These are phyloP conservation scores for Gossypium davidsonii DNA, from an alignment of 441 rosid species.

Conservation along the genomic window DNA sequence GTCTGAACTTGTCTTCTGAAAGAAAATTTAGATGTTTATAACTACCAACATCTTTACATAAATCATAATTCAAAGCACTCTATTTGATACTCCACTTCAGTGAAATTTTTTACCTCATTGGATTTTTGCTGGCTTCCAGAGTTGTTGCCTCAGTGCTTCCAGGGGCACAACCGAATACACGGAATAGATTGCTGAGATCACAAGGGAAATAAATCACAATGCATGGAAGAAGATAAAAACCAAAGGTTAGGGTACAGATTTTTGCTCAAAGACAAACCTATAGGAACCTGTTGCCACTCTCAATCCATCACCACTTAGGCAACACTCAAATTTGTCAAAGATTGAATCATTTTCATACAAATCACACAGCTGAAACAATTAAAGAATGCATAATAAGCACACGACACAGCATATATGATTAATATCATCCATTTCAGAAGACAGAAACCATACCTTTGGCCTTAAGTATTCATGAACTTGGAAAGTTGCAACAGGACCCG, in stretches of 20 bases:
- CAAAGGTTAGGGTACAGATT: not conserved
- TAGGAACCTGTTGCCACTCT: slow-evolving; percentile 77
- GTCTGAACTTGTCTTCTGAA: slow-evolving; percentile 60
- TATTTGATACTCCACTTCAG: not conserved
- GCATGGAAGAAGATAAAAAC: slow-evolving; percentile 5
- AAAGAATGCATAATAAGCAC: not conserved
- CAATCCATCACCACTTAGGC: slow-evolving; percentile 62
- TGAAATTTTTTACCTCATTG: slow-evolving; percentile 44
- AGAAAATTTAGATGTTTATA: slow-evolving; percentile 14
- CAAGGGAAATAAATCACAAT: slow-evolving; percentile 1
- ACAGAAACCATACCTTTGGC: slow-evolving; percentile 48
- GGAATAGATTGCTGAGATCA: slow-evolving; percentile 57
- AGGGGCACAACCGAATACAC: slow-evolving; percentile 55
- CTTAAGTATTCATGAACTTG: slow-evolving; percentile 75
- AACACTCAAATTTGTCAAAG: slow-evolving; percentile 79
- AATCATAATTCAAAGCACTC: not conserved
- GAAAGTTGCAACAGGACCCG: slow-evolving; percentile 72
- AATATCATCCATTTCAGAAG: slow-evolving; percentile 1
- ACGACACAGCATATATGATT: not conserved
- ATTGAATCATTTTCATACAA: slow-evolving; percentile 73
- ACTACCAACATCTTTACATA: not conserved
- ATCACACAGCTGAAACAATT: slow-evolving; percentile 50
- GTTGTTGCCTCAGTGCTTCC: slow-evolving; percentile 63
- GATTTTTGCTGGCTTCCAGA: slow-evolving; percentile 74
- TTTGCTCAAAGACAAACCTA: slow-evolving; percentile 35